These are phyloP conservation scores for Paspalum vaginatum DNA, from an alignment of 176 grass and related monocot species.

Conservation along the genomic window DNA sequence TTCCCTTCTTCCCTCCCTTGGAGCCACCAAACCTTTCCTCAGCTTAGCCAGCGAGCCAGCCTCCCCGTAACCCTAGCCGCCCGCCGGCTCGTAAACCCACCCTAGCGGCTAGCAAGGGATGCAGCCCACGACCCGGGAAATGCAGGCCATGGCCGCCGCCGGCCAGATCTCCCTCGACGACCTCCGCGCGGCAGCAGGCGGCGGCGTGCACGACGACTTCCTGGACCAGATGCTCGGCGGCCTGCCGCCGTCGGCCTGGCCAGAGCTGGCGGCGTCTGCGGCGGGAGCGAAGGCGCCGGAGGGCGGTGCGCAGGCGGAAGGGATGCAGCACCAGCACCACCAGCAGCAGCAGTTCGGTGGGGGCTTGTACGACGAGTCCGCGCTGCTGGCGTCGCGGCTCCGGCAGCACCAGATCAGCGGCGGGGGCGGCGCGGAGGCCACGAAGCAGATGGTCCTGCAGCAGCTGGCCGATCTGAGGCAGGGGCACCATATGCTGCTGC, in stretches of 20 bases:
- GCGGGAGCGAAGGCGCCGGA: slow-evolving; percentile 26
- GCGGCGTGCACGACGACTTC: slow-evolving; percentile 76
- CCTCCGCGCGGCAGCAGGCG: slow-evolving; percentile 31
- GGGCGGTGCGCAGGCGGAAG: slow-evolving; percentile 39
- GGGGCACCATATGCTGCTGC: slow-evolving; percentile 59
- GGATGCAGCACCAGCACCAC: slow-evolving; percentile 36
- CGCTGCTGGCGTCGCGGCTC: slow-evolving; percentile 70
- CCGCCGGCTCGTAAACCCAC: slow-evolving; percentile 27
- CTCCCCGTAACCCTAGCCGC: slow-evolving; percentile 28
- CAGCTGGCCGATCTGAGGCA: slow-evolving; percentile 58
- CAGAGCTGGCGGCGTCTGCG: slow-evolving; percentile 46
- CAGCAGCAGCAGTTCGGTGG: slow-evolving; percentile 32
- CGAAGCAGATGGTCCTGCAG: slow-evolving; percentile 75
- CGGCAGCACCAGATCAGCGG: slow-evolving; percentile 88
- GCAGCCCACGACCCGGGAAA: slow-evolving; percentile 64
- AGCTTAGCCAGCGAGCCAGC: neutral
- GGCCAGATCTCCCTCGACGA: slow-evolving; percentile 62
- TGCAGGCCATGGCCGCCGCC: slow-evolving; percentile 57
- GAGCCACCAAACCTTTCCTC: slow-evolving; percentile 37
- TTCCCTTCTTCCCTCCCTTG: slow-evolving; percentile 17
- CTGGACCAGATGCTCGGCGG: slow-evolving; percentile 84
- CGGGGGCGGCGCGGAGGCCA: slow-evolving; percentile 11
- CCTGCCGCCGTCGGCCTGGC: slow-evolving; percentile 66
- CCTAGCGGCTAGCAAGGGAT: slow-evolving; percentile 42
- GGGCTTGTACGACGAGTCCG: slow-evolving; percentile 71